Base-by-base conservation (phyloP, 768 basidiomycete species). In the Cystobasidiopsis lactophilus region DNA sequence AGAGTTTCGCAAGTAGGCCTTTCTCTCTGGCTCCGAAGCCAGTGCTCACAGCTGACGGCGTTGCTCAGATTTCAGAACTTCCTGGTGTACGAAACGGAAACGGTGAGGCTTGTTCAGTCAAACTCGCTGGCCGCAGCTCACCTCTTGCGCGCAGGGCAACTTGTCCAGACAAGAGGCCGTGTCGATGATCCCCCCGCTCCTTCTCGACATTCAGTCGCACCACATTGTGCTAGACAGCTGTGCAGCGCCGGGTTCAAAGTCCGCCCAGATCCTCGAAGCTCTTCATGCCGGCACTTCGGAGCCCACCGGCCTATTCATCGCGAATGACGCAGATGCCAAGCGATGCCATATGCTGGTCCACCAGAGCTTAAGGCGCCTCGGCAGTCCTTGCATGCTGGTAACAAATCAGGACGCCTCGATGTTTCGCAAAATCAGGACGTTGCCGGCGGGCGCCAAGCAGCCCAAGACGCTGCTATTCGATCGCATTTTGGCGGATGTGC, bases 151-250 rank as follows among this genome's bases (percentile, higher is more conserved):
- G 3, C 59, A 89, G 85, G 89, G 93, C 44, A 98, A 98, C 60
- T 73, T 96, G 44, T 91, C 86, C 11, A 72, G 93, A 21, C 89
- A 95, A 66, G 93, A 98, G 67, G 88, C 85, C 18, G 93, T 98
- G 53, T 91, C 85, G 65, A 98, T 98, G 93, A 71, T 98, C n/a
- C 93, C 93, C 4, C 91, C 93, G 0, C 74, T 98, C 2, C 78
- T 96, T 59, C 75, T 98, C 31, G 83, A 86, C 52, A 85, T 96
- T n/a, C 72, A 84, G 62, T 85, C 93, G 0, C 82, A 93, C 64
- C 91, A 96, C 65, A 78, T 62, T 48, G 73, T 68, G 10, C 24
- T 47, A 29, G 45, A 47, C 30, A 40, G 65, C 62, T 41, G 27
- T 27, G 31, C 19, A 16, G 91, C 93, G 1, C 93, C 93, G 0